Base-by-base conservation (phyloP, 805 yeast species). In the Lipomyces mesembrius region DNA sequence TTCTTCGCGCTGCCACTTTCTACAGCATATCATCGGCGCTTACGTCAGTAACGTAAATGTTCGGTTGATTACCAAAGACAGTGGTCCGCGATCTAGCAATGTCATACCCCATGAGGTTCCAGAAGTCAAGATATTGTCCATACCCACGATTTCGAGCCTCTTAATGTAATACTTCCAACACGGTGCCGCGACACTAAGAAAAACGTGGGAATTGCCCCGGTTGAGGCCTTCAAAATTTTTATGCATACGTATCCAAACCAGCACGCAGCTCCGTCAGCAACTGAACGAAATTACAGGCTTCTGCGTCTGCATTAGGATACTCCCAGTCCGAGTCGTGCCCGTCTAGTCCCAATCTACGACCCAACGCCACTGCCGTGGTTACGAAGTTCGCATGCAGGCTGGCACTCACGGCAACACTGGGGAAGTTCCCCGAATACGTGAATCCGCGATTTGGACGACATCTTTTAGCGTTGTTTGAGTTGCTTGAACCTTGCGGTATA, bases 281-380 rank as follows among this genome's bases (percentile, higher is more conserved):
- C 2, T 74, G 73, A 0, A 84, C 79, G 67, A 86, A 82, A 49
- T 76, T 74, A 0, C 72, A 58, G 0, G 86, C 85, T 67, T 90
- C 87, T 0, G 75, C 74, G 3, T 74, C 73, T 55, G 76, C 80
- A 8, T 77, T 75, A 0, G 97, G 97, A 74, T 87, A 94, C 53
- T 94, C 98, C 97, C 97, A 94, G 78, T 94, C 99, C 35, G 95
- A 79, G 76, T 95, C 98, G 58, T 95, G 79, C 0, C 99, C 98
- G 76, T 95, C 98, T 74, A 95, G 87, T 0, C 89, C 66, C 9
- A 64, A 32, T 55, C 81, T 77, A 1, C 77, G 63, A 75, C 91
- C 80, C 29, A 84, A 76, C 0, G 77, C 75, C 0, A 84, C 80
- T 0, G 87, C 79, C 0, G 88, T 80, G 0, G 74, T 60, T 1